Evolutionary conservation across 2,329 filamentous ascomycete species (phyloP), one percentile per base, ranked within the genome.

Genomic region (Myriosclerotinia curreyana): DNA sequence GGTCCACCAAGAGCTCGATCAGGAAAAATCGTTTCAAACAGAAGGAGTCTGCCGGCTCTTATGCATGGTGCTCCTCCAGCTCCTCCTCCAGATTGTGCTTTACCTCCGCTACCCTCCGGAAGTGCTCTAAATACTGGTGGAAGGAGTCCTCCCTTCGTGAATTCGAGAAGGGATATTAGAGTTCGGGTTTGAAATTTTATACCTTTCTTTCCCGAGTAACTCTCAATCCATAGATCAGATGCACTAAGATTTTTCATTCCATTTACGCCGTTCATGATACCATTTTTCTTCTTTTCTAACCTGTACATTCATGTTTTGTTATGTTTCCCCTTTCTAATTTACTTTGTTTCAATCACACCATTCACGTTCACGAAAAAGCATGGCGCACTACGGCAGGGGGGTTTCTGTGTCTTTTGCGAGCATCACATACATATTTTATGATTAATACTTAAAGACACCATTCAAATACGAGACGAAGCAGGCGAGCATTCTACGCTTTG

Each of bases 71-170:
- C 73, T 12, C 73, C 74, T 5, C 72, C 71, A 46, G 70, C 71
- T 4, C 74, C 74, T 2, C 74, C 74, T 28, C 74, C 74, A 51
- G 61, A 70, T 51, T 73, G 69, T 64, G 73, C 72, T 3, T 60
- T 75, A 22, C 74, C 74, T 31, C 72, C 74, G 46, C 42, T 75
- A 9, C 72, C 73, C 14, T 66, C 70, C 1, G 66, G 61, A 36
- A 40, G 14, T 58, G 61, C 53, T 20, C 12, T 36, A 17, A 36
- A 5, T 65, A 40, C 25, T 65, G 36, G 22, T 7, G 15, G 44
- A 12, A 62, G 40, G 51, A 62, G n/a, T 14, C n/a, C 55, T 46
- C 22, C 53, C n/a, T 34, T 48, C 25, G 42, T 59, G 42, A 59
- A 48, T 25, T 59, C 42, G 31, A 59, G 28, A 17, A 48, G n/a